These are phyloP conservation scores for Fusarium dlaminii DNA, from an alignment of 2,329 filamentous ascomycete genomes.

Conservation along the genomic window DNA sequence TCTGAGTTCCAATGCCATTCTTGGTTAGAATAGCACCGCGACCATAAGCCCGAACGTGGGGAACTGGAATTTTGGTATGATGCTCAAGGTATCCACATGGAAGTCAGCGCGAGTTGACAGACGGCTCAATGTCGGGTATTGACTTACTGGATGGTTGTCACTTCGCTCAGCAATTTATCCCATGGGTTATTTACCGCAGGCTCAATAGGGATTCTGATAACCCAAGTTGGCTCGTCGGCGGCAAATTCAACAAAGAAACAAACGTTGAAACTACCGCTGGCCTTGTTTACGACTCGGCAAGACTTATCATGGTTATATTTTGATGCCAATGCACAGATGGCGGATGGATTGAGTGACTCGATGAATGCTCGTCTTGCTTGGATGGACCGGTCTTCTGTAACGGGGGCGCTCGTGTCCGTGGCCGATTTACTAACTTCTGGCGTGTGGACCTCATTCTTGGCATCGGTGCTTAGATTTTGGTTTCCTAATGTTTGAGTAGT, in stretches of 20 bases:
- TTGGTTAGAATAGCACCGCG: slow-evolving; percentile 4
- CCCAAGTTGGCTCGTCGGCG: slow-evolving; percentile 21
- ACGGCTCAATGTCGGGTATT: background rate
- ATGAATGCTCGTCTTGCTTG: slow-evolving; percentile 26
- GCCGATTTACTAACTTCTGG: background rate
- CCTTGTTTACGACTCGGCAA: slow-evolving; percentile 26
- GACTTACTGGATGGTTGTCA: slow-evolving; percentile 36
- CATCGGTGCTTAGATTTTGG: background rate
- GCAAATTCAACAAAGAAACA: slow-evolving; percentile 39
- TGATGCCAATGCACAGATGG: slow-evolving; percentile 37
- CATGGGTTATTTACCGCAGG: slow-evolving; percentile 32
- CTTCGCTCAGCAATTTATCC: slow-evolving; percentile 42
- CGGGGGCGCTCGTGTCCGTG: background rate
- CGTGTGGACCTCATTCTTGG: background rate
- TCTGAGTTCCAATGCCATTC: background rate
- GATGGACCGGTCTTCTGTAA: background rate
- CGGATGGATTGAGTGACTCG: slow-evolving; percentile 28
- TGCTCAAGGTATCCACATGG: slow-evolving; percentile 32
- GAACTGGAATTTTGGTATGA: slow-evolving; percentile 37
- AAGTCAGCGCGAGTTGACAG: background rate
- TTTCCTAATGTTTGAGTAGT: background rate
- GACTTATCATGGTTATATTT: slow-evolving; percentile 25
- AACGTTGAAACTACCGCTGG: slow-evolving; percentile 37
- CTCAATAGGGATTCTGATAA: slow-evolving; percentile 41
- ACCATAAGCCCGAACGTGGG: slow-evolving; percentile 34